These are phyloP conservation scores for Nymphaea colorata DNA, from an alignment of 164 flowering plant genomes.

Conservation along the genomic window DNA sequence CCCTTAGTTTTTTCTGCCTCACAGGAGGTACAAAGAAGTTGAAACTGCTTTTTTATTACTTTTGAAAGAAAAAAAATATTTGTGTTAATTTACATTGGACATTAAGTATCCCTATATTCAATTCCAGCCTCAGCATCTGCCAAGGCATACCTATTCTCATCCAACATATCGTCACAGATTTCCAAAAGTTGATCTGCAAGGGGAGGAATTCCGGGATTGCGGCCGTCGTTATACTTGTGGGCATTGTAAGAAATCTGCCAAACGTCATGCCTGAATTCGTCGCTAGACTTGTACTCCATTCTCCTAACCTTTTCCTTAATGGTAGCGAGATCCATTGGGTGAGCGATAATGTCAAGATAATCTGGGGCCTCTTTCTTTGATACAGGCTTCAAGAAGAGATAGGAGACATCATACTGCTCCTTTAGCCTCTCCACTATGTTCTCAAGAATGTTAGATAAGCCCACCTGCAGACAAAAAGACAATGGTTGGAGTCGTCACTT, in stretches of 20 bases:
- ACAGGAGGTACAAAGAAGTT: too few species aligned
- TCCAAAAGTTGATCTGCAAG: slow-evolving; percentile 88
- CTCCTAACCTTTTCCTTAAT: slow-evolving; percentile 71
- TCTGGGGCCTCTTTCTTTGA: slow-evolving; percentile 91
- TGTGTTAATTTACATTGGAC: not conserved
- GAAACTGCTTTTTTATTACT: too few species aligned
- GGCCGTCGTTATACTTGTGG: slow-evolving; percentile 61
- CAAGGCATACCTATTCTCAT: slow-evolving; percentile 24
- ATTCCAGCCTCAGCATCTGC: slow-evolving; percentile 75
- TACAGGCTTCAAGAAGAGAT: slow-evolving; percentile 79
- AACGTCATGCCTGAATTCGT: slow-evolving; percentile 79
- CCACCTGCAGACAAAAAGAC: slow-evolving; percentile 44
- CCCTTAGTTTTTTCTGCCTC: too few species aligned
- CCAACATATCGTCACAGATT: slow-evolving; percentile 63
- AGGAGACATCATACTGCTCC: slow-evolving; percentile 38
- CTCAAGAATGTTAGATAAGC: slow-evolving; percentile 69
- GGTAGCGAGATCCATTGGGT: slow-evolving; percentile 89
- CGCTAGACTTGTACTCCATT: slow-evolving; percentile 63
- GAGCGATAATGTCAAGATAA: slow-evolving; percentile 44
- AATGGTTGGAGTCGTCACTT: not conserved
- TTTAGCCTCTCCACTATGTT: slow-evolving; percentile 55
- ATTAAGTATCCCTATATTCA: slow-evolving; percentile 9
- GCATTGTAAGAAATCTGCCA: slow-evolving; percentile 84
- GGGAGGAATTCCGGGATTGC: slow-evolving; percentile 91
- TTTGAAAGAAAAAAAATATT: not conserved